Conservation (phyloP, 192 early-diverging fungal species). For the Rhizophagus sp. region DNA sequence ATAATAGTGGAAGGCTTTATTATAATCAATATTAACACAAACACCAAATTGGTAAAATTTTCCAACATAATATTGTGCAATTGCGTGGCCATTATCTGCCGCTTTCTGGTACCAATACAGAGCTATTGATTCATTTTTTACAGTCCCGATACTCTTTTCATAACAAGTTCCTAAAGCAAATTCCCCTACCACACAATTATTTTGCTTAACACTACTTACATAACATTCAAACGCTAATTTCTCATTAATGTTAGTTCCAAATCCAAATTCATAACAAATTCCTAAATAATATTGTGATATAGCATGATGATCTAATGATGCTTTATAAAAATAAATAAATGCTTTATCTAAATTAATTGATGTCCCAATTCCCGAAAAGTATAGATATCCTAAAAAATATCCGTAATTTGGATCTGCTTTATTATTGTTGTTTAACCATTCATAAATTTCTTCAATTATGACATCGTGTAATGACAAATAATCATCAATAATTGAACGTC, state of each 20-base stretch:
- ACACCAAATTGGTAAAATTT: conserved; percentile 80
- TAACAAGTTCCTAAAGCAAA: neutral
- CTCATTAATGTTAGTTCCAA: neutral
- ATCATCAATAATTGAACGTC: neutral
- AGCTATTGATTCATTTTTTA: neutral
- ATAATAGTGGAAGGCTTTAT: conserved; percentile 64
- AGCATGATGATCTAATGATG: neutral
- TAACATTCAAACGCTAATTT: neutral
- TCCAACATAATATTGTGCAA: conserved; percentile 62
- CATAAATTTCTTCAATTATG: neutral
- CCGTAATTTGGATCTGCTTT: neutral
- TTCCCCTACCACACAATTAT: neutral
- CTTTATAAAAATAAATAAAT: neutral
- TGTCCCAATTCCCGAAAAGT: neutral
- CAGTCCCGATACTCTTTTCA: neutral
- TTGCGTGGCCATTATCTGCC: neutral
- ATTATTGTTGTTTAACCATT: neutral
- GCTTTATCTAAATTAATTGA: neutral
- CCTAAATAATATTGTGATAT: neutral
- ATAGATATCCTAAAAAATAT: neutral
- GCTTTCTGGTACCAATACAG: neutral
- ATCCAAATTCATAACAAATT: neutral
- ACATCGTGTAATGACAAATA: neutral
- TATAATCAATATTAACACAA: conserved; percentile 65
- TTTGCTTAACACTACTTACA: neutral